Conservation (phyloP, 345 rosid genomes). For the Xanthoceras sorbifolium region DNA sequence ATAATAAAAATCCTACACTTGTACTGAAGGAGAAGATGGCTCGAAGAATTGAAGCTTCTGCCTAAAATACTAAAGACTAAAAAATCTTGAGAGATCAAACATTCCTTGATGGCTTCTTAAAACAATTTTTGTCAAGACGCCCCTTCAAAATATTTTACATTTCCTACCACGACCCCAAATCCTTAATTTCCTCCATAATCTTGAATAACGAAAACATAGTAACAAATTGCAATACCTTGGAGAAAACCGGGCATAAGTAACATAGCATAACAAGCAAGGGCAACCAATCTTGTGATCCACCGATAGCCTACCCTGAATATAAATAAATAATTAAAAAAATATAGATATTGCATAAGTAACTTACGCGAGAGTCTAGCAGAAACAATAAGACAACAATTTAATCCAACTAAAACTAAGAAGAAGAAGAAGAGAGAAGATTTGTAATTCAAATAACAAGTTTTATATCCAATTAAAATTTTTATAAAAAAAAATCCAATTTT, state of each 20-base stretch:
- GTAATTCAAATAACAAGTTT: neutral
- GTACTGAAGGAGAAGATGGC: too few relatives aligned
- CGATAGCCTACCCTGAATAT: slow-evolving; percentile 91
- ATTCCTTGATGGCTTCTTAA: neutral
- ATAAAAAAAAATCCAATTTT: neutral
- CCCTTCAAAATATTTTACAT: neutral
- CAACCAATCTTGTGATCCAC: slow-evolving; percentile 74
- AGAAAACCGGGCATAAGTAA: slow-evolving; percentile 92
- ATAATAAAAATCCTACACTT: neutral
- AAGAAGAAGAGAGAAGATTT: too few relatives aligned
- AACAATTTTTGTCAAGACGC: neutral
- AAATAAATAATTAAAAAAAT: slow-evolving; percentile 27
- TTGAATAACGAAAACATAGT: neutral
- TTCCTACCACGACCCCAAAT: neutral
- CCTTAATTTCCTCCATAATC: neutral
- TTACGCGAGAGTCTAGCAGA: neutral
- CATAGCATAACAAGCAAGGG: slow-evolving; percentile 80
- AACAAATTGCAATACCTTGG: slow-evolving; percentile 53
- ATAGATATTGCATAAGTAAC: neutral
- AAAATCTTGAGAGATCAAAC: neutral
- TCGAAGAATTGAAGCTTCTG: neutral
- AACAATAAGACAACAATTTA: neutral
- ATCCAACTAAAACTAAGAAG: too few relatives aligned
- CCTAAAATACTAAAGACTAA: neutral
- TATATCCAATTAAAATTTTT: neutral